Evolutionary conservation across 2,329 filamentous ascomycete genomes (phyloP).

Genomic region (Endocalyx cinctus): DNA sequence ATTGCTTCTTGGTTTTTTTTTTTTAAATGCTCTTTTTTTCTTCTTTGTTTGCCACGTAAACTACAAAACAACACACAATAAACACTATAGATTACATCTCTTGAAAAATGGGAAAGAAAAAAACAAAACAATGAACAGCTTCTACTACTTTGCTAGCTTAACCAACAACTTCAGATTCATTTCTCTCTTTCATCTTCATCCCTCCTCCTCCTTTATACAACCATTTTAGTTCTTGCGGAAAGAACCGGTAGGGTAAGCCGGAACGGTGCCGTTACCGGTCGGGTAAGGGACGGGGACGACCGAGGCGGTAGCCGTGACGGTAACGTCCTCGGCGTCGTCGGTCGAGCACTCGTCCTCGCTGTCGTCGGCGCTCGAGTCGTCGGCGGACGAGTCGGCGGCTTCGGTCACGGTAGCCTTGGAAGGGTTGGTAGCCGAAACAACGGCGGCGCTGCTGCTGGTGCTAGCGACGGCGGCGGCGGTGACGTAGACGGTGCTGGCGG

Average conservation of each 20-base stretch:
- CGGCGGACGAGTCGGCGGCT: constrained; percentile 6
- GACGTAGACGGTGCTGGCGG: constrained; percentile 26
- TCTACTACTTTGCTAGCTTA: no score
- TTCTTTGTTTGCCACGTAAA: no score
- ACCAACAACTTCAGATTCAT: no score
- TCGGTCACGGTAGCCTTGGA: constrained; percentile 3
- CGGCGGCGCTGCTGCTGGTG: constrained; percentile 10
- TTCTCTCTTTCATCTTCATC: no score
- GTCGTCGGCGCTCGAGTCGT: constrained; percentile 12
- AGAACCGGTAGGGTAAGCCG: constrained; percentile 26
- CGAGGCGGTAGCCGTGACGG: constrained; percentile 27
- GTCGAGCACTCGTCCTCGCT: constrained; percentile 11
- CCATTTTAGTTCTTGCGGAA: no score
- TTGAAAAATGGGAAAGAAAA: no score
- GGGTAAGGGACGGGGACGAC: constrained; percentile 36
- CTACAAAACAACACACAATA: no score
- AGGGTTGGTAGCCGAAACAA: constrained; percentile 6
- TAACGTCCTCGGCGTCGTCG: constrained; percentile 25
- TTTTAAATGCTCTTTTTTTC: no score
- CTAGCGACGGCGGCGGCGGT: constrained; percentile 14
- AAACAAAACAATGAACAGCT: no score
- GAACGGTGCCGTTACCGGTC: constrained; percentile 28
- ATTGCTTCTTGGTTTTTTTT: no score
- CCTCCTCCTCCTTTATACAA: no score
- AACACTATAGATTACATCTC: no score